phyloP scores from a whole-genome alignment of 2,329 filamentous ascomycete species.

The Talaromyces sp. region DNA sequence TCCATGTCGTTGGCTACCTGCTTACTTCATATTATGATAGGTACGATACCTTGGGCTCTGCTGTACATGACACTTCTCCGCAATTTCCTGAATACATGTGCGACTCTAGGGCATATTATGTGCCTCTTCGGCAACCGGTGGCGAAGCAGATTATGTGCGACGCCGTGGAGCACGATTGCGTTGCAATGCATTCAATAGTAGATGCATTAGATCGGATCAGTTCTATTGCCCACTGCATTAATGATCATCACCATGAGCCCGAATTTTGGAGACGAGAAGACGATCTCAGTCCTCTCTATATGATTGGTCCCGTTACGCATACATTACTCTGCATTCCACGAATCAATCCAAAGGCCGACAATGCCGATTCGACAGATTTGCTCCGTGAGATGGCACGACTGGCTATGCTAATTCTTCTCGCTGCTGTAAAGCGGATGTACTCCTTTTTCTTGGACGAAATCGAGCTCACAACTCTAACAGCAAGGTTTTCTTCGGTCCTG shows the following conservation, averaged over 20 bases:
- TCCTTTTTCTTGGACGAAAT: constrained; percentile 11
- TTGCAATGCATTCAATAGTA: not conserved
- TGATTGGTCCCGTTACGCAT: constrained; percentile 19
- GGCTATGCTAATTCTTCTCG: constrained; percentile 19
- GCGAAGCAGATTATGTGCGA: not conserved
- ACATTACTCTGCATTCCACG: constrained; percentile 18
- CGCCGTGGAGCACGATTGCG: not conserved
- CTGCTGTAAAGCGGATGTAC: constrained; percentile 18
- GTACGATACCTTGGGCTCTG: constrained; percentile 13
- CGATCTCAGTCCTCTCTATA: constrained; percentile 18
- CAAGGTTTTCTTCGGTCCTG: constrained; percentile 7
- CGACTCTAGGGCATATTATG: not conserved
- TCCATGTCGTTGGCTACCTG: not conserved
- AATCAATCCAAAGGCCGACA: not conserved
- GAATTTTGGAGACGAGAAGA: constrained; percentile 20
- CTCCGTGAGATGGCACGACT: constrained; percentile 17
- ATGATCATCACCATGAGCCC: not conserved
- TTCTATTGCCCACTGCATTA: constrained; percentile 1
- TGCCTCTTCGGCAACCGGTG: not conserved
- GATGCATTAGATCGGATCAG: not conserved
- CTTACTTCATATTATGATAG: not conserved
- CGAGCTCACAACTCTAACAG: not conserved
- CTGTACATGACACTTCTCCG: constrained; percentile 4
- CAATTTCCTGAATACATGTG: constrained; percentile 12
- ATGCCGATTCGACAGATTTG: not conserved